Base-by-base conservation (phyloP, 2,329 filamentous ascomycete species). In the Diaporthe ilicicola region DNA sequence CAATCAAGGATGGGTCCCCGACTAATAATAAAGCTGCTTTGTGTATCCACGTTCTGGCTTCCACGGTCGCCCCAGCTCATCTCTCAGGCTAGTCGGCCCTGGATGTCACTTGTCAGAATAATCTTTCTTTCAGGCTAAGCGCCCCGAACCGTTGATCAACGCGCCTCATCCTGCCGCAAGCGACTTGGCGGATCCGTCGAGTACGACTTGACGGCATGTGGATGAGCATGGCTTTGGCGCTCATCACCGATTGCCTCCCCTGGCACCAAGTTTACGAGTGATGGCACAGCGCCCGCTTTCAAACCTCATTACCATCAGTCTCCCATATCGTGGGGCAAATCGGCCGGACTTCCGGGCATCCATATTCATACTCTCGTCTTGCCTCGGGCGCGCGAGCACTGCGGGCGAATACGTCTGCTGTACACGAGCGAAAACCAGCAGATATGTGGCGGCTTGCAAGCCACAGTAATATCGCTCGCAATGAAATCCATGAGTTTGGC, bases 101-200 rank as follows among this genome's bases (percentile, higher is more conserved):
- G 65, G 65, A 37, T 34, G 39, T 46, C 51, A 44, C 39, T 48
- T 56, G 51, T 39, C 53, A 68, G n/a, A 34, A 34, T 27, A n/a
- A 24, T 24, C n/a, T 29, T 65, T 27, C 32, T 53, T 59, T 59
- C 53, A 50, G 12, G 42, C 44, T 59, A 68, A 68, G 65, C 65
- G 65, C 65, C 42, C 53, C 53, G 42, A 39, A 62, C 59, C 59
- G 15, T 50, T 50, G 37, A 68, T 39, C 65, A 68, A 56, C 53
- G 53, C 29, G 53, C 34, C 29, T 39, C 53, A 39, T 46, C 39
- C 44, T 68, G 65, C 53, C 65, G 65, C 65, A 56, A 44, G 53
- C 53, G 53, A 67, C 53, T 44, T 50, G 39, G 51, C 42, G 59
- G 65, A 50, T 68, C 65, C 29, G 39, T 68, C 65, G 44, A 59